phyloP scores from a whole-genome alignment of 2,329 filamentous ascomycete genomes.

The Calonectria pseudoreteaudii region DNA sequence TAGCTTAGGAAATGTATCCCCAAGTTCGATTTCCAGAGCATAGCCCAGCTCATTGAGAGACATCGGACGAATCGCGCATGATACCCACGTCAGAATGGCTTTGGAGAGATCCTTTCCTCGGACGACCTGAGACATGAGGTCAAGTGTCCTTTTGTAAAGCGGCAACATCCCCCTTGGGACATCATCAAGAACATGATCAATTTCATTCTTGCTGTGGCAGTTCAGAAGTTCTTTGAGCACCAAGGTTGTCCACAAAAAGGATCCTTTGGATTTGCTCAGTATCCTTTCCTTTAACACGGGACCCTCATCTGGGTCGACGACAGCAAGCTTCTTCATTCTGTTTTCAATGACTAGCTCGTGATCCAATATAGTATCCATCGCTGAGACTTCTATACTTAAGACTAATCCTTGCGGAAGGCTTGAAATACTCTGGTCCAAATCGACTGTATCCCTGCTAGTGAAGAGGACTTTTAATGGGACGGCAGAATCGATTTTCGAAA shows the following conservation, averaged over 20 bases:
- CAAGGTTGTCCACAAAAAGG: conserved; percentile 52
- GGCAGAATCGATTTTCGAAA: conserved; percentile 37
- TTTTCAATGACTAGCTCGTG: conserved; percentile 25
- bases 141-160: conserved; percentile 48
- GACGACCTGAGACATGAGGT: conserved; percentile 42
- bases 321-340: background rate
- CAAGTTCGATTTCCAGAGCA: conserved; percentile 49
- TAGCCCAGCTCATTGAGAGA: conserved; percentile 47
- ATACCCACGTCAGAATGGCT: conserved; percentile 51
- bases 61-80: conserved; percentile 48
- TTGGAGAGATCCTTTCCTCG: conserved; percentile 48
- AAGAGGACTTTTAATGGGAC: conserved; percentile 41
- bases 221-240: conserved; percentile 46
- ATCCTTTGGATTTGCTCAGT: conserved; percentile 49
- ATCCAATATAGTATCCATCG: conserved; percentile 31
- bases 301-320: conserved; percentile 32
- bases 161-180: conserved; percentile 48
- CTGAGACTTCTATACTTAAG: conserved; percentile 18
- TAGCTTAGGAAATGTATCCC: conserved; percentile 43
- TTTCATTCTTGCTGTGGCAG: conserved; percentile 45
- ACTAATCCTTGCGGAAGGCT: conserved; percentile 5
- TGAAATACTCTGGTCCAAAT: conserved; percentile 26
- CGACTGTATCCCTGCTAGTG: conserved; percentile 43
- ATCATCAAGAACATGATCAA: conserved; percentile 44
- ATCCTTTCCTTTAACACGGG: conserved; percentile 42